Percentiles rank a stretch among this genome's conserved stretches.
Conservation (phyloP, 768 basidiomycete genomes). For the Pleurotus djamor region DNA sequence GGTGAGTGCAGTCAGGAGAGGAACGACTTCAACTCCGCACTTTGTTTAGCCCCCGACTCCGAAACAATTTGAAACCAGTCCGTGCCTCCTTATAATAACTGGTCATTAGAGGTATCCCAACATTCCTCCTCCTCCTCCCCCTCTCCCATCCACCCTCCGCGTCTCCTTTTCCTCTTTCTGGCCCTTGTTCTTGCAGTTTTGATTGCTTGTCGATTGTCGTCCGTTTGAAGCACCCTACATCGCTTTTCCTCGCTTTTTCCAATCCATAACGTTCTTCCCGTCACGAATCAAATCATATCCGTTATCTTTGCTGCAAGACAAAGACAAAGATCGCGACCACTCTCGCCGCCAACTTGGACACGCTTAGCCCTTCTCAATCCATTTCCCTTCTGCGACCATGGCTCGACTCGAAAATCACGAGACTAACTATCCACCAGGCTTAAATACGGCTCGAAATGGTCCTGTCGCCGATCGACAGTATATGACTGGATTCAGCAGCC, state of each 20-base stretch:
- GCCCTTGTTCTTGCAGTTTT: conserved; percentile 25
- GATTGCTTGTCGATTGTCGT: conserved; percentile 36
- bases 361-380: background rate
- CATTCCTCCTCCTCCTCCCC: conserved; percentile 12
- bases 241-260: conserved; percentile 19
- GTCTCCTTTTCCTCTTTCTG: conserved; percentile 14
- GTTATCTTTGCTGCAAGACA: background rate
- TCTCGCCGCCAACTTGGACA: background rate
- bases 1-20: background rate
- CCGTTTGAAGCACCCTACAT: conserved; percentile 32
- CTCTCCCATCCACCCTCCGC: background rate
- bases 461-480: conserved; percentile 3
- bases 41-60: conserved; percentile 6
- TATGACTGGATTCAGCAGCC: background rate
- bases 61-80: conserved; percentile 7
- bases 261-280: conserved; percentile 6
- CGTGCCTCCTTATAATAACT: conserved; percentile 1
- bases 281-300: conserved; percentile 7
- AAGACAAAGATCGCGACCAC: background rate
- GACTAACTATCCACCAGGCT: conserved; percentile 32
- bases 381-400: conserved; percentile 25
- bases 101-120: background rate
- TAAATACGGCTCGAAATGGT: conserved; percentile 20
- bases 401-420: conserved; percentile 41
- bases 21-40: conserved; percentile 5